Evolutionary conservation across 78 protist genomes (phyloP).

Genomic region (Paulinella micropora): DNA sequence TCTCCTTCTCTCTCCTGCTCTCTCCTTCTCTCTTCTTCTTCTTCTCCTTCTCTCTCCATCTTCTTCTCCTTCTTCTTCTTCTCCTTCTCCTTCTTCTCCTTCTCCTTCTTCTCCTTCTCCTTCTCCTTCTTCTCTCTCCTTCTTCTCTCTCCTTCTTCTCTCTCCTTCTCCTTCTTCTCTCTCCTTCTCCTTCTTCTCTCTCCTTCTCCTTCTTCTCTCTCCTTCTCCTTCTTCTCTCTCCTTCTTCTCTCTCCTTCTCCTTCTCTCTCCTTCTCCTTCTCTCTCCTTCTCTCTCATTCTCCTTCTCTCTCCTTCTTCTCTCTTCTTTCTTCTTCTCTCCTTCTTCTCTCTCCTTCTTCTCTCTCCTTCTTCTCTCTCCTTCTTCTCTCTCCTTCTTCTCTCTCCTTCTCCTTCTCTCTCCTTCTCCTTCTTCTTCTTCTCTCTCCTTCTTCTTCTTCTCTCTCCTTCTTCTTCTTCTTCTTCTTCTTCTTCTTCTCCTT

Average conservation of each 20-base stretch:
- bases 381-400: background rate
- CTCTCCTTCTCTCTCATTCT: background rate
- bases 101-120: background rate
- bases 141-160: background rate
- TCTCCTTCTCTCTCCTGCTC: background rate
- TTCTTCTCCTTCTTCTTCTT: background rate
- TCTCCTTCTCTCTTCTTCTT: background rate
- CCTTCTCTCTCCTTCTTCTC: background rate
- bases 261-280: constrained; percentile 1
- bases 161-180: background rate
- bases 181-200: constrained; percentile 1
- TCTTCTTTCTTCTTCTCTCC: background rate
- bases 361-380: background rate
- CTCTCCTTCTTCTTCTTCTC: background rate
- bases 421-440: background rate
- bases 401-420: background rate
- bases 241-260: background rate
- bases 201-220: constrained; percentile 2
- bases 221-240: background rate
- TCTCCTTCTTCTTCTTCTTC: constrained; percentile 14
- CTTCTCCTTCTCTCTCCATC: background rate
- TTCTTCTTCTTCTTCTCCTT: background rate
- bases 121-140: background rate
- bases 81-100: constrained; percentile 10
- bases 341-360: background rate